Evolutionary conservation across 768 basidiomycete genomes (phyloP), one percentile per base, ranked within the genome.

Genomic region (Tricholoma sp.): DNA sequence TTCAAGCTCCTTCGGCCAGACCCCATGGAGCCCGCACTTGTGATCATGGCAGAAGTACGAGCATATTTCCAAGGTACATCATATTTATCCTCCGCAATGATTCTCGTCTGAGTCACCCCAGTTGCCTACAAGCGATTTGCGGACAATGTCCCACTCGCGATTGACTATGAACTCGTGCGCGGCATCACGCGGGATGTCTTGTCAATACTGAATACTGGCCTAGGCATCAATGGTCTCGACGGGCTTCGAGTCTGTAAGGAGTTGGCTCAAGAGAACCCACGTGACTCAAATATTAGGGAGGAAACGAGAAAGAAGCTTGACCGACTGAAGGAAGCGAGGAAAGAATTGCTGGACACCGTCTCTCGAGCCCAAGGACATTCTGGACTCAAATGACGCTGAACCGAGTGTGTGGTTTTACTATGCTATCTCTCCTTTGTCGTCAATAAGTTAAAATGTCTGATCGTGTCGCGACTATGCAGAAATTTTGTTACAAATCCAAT

Each of bases 1-100:
- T 60, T 76, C 0, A 82, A 75, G 60, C 61, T 88, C 0, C 71
- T 84, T 3, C 76, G 80, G 0, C 55, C 72, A 0, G 84, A 87
- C 57, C 69, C 69, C 2, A 77, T 76, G 73, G 84, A 83, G 36
- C 75, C 79, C 0, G 83, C 83, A 0, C 60, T 89, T 15, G 61
- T 68, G 3, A 86, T 89, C 61, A 89, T 90, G 86, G 85, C 85
- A 0, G 79, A 83, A 54, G 85, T 88, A 1, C 74, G 85, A 4
- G 87, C 84, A 0, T 89, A 89, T 60, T 89, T 89, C 66, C 85
- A 89, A 76, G 88, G 89, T 86, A 41, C 39, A 17, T 41, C n/a
- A 1, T 5, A 8, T 41, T 41, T 41, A 7, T 6, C 6, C 15
- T 41, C 39, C n/a, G 5, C 17, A n/a, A 41, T 5, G 17, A 13